phyloP scores from a whole-genome alignment of 495 filamentous ascomycete species.

The Lindgomyces ingoldianus region DNA sequence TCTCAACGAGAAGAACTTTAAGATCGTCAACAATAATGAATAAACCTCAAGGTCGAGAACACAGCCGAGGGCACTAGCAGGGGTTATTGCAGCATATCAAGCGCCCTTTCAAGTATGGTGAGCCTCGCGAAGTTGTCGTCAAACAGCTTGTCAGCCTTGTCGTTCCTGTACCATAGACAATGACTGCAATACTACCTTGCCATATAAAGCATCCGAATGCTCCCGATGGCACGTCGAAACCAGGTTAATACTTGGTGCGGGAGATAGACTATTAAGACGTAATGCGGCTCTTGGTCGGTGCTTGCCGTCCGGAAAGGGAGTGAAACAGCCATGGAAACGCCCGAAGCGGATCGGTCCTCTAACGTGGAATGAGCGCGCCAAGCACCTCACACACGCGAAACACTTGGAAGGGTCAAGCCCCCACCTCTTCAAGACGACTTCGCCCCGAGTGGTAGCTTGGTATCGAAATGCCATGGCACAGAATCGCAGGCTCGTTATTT shows the following conservation, averaged over 20 bases:
- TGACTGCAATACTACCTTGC: too few relatives aligned
- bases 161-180: too few relatives aligned
- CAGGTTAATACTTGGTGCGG: conserved; percentile 2
- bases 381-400: conserved; percentile 30
- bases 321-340: conserved; percentile 24
- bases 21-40: too few relatives aligned
- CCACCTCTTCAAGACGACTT: conserved; percentile 24
- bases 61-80: too few relatives aligned
- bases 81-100: too few relatives aligned
- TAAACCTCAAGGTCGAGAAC: too few relatives aligned
- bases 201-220: too few relatives aligned
- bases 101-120: too few relatives aligned
- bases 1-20: too few relatives aligned
- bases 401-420: background rate
- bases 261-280: background rate
- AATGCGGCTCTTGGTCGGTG: conserved; percentile 15
- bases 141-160: too few relatives aligned
- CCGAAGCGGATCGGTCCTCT: conserved; percentile 25
- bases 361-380: conserved; percentile 4
- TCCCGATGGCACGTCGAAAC: conserved; percentile 1
- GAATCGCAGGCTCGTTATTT: background rate
- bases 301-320: background rate
- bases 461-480: conserved; percentile 3
- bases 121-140: too few relatives aligned
- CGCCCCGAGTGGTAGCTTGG: conserved; percentile 12